Percentiles rank a stretch among this genome's conserved stretches.
Evolutionary conservation across 164 flowering plant species (phyloP).

Genomic region (Akebia trifoliata): DNA sequence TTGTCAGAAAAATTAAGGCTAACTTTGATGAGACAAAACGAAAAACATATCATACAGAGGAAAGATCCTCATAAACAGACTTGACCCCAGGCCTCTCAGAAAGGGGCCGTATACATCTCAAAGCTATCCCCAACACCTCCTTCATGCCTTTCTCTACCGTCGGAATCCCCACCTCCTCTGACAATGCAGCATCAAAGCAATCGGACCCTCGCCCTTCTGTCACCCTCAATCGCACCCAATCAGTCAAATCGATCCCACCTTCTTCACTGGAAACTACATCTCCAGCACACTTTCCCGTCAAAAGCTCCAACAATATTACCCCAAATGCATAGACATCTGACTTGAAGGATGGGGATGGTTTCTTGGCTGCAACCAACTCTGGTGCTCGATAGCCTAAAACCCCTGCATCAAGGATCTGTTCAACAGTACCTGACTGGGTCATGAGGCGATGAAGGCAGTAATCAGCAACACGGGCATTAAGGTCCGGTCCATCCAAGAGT

Average conservation of each 20-base stretch:
- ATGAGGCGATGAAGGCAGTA: conserved; percentile 96
- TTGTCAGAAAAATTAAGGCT: conserved; percentile 1
- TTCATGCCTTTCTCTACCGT: conserved; percentile 64
- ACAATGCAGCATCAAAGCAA: conserved; percentile 57
- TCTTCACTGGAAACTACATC: conserved; percentile 79
- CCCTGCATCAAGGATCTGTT: conserved; percentile 92
- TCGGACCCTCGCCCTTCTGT: conserved; percentile 74
- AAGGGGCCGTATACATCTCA: conserved; percentile 70
- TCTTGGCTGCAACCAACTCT: conserved; percentile 76
- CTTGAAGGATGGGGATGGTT: conserved; percentile 89
- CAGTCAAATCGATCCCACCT: conserved; percentile 75
- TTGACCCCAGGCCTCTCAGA: conserved; percentile 95
- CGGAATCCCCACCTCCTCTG: conserved; percentile 43
- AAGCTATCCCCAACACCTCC: conserved; percentile 78
- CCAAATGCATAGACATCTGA: conserved; percentile 98
- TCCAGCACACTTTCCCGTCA: conserved; percentile 89
- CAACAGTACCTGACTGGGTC: conserved; percentile 90
- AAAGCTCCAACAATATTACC: conserved; percentile 71
- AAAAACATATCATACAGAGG: conserved; percentile 49
- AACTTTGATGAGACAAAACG: not conserved
- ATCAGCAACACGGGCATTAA: conserved; percentile 86
- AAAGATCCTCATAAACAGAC: conserved; percentile 91
- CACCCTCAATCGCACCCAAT: conserved; percentile 75
- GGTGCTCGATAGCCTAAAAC: conserved; percentile 92
- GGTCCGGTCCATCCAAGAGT: conserved; percentile 79